These are phyloP conservation scores for Physcomitrellopsis africana DNA, from an alignment of 225 moss, liverwort and hornwort genomes.

Conservation along the genomic window DNA sequence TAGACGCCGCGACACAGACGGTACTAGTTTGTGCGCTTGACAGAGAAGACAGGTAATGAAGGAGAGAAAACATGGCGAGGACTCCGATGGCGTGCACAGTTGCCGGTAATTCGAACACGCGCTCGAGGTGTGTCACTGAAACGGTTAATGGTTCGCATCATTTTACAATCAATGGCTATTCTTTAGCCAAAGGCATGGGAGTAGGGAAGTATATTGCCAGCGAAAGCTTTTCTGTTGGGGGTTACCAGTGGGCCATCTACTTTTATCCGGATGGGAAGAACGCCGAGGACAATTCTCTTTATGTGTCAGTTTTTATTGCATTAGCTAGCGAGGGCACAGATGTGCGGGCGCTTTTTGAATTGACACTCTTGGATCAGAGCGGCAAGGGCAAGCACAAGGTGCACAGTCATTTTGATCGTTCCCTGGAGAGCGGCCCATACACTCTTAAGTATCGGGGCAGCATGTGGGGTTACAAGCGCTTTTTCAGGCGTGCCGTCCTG, in stretches of 20 bases:
- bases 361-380: slow-evolving; percentile 96
- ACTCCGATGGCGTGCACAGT: slow-evolving; percentile 98
- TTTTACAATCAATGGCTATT: slow-evolving; percentile 96
- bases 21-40: neutral
- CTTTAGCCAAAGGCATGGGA: slow-evolving; percentile 97
- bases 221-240: slow-evolving; percentile 91
- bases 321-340: slow-evolving; percentile 97
- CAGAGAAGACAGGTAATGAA: slow-evolving; percentile 62
- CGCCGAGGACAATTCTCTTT: slow-evolving; percentile 92
- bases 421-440: slow-evolving; percentile 93
- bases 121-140: slow-evolving; percentile 89
- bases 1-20: no score
- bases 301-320: slow-evolving; percentile 96
- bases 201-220: slow-evolving; percentile 98
- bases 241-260: slow-evolving; percentile 99
- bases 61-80: slow-evolving; percentile 83
- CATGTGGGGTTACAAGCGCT: slow-evolving; percentile 99
- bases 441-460: slow-evolving; percentile 97
- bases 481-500: slow-evolving; percentile 83
- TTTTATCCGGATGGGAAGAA: slow-evolving; percentile 99
- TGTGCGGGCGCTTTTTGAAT: slow-evolving; percentile 94
- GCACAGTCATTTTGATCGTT: slow-evolving; percentile 97
- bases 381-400: slow-evolving; percentile 97
- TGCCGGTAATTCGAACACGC: slow-evolving; percentile 80
- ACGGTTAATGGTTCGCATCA: slow-evolving; percentile 98